Conservation (phyloP, 306 rosid genomes). For the Castanea mollissima region DNA sequence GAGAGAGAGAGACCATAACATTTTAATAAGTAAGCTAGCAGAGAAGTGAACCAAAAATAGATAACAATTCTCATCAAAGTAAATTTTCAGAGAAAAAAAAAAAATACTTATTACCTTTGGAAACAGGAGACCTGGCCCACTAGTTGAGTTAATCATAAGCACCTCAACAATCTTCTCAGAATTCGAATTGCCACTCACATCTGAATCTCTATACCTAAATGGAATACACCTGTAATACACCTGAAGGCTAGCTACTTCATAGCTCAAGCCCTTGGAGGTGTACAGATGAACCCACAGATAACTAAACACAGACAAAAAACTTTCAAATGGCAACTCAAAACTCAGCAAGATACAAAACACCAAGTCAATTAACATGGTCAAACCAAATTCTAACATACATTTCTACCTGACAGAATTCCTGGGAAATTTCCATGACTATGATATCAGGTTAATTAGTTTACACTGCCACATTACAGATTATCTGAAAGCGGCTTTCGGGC, state of each 20-base stretch:
- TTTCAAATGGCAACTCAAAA: neutral
- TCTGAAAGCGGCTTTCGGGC: slow-evolving; percentile 68
- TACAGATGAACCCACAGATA: neutral
- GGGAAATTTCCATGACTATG: neutral
- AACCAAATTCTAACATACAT: slow-evolving; percentile 13
- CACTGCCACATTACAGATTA: slow-evolving; percentile 19
- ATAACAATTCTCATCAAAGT: neutral
- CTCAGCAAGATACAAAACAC: slow-evolving; percentile 6
- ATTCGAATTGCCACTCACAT: slow-evolving; percentile 22
- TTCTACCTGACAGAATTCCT: slow-evolving; percentile 1
- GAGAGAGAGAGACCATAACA: too few relatives aligned
- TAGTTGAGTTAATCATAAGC: slow-evolving; percentile 73
- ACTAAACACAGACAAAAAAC: slow-evolving; percentile 26
- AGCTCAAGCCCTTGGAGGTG: slow-evolving; percentile 10
- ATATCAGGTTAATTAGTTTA: neutral
- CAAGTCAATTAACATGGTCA: slow-evolving; percentile 6
- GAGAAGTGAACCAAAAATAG: neutral
- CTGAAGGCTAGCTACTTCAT: slow-evolving; percentile 3
- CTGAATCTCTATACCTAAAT: slow-evolving; percentile 46
- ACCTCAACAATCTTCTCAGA: slow-evolving; percentile 53
- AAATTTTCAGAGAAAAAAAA: neutral
- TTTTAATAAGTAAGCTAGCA: neutral
- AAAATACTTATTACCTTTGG: slow-evolving; percentile 54
- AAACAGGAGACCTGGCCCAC: slow-evolving; percentile 80
- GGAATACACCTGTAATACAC: slow-evolving; percentile 73